Percentiles rank a stretch among this genome's conserved stretches.
These are phyloP conservation scores for Talaromyces sp. DNA, from an alignment of 2,329 filamentous ascomycete species.

Conservation along the genomic window DNA sequence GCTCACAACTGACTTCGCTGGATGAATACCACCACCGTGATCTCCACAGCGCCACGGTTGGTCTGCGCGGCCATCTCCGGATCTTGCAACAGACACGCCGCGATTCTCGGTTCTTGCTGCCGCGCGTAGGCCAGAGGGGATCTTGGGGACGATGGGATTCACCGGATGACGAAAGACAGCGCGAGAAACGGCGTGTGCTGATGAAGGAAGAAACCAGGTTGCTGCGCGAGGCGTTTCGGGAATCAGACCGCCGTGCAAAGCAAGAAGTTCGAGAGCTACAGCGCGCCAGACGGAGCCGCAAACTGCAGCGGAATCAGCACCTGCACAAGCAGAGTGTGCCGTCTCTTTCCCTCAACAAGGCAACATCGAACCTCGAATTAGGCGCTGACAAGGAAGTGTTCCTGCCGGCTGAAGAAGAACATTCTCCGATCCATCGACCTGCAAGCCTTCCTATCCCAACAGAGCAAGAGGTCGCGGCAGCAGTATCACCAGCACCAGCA, in stretches of 20 bases:
- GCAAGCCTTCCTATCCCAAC: neutral
- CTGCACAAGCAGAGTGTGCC: neutral
- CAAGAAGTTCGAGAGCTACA: constrained; percentile 29
- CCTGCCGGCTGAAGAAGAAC: neutral
- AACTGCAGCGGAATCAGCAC: constrained; percentile 7
- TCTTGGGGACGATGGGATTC: constrained; percentile 34
- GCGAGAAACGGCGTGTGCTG: constrained; percentile 22
- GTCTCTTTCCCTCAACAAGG: neutral
- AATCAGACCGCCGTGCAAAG: constrained; percentile 29
- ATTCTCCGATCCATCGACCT: neutral
- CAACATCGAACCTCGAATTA: neutral
- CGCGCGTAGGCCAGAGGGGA: constrained; percentile 9
- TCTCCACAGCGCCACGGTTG: constrained; percentile 29
- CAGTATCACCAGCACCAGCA: neutral
- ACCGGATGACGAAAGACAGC: constrained; percentile 26
- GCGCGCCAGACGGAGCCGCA: constrained; percentile 13
- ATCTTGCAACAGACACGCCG: constrained; percentile 29
- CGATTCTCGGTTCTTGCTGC: constrained; percentile 12
- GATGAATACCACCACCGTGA: constrained; percentile 32
- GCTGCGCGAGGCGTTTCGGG: constrained; percentile 32
- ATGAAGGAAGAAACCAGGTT: constrained; percentile 34
- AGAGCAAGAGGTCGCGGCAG: neutral
- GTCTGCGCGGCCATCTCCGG: constrained; percentile 30
- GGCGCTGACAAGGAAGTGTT: neutral
- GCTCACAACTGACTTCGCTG: constrained; percentile 29